Evolutionary conservation across 352 stramenopile genomes (phyloP).

Genomic region (Detonula confervacea): DNA sequence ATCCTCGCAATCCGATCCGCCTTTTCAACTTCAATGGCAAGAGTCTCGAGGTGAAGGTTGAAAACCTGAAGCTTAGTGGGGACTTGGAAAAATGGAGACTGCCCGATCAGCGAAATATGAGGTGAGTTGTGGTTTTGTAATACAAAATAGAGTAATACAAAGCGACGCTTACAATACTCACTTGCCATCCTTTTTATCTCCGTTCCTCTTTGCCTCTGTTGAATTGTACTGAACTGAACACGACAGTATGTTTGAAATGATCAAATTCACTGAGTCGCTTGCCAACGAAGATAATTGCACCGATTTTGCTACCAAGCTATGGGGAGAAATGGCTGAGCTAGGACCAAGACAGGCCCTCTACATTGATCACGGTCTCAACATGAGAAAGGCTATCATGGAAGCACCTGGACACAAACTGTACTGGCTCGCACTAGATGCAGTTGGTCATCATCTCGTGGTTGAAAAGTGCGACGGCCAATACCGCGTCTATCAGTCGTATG

Average conservation of each 20-base stretch:
- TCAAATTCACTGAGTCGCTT: neutral
- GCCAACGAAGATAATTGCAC: slow-evolving; percentile 5
- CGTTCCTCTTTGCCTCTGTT: too few relatives aligned
- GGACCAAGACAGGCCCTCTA: neutral
- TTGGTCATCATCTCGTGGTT: slow-evolving; percentile 1
- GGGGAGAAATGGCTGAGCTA: neutral
- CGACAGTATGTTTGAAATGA: too few relatives aligned
- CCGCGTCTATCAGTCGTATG: slow-evolving; percentile 3
- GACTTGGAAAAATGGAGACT: slow-evolving; percentile 1
- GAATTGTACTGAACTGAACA: too few relatives aligned
- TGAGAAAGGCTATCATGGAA: neutral
- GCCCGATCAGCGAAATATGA: neutral
- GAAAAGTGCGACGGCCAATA: slow-evolving; percentile 1
- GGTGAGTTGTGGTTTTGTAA: too few relatives aligned
- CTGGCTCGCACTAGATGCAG: neutral
- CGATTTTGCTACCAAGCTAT: slow-evolving; percentile 6
- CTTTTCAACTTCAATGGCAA: slow-evolving; percentile 4
- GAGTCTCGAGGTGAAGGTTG: neutral
- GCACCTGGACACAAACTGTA: slow-evolving; percentile 1
- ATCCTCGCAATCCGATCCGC: too few relatives aligned
- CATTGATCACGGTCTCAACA: neutral
- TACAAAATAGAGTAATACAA: too few relatives aligned
- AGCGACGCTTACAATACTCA: too few relatives aligned
- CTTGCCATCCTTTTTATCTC: too few relatives aligned
- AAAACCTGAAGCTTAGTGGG: neutral